Conservation (phyloP, 2,329 filamentous ascomycete species). For the Pseudopyrenochaeta lycopersici region DNA sequence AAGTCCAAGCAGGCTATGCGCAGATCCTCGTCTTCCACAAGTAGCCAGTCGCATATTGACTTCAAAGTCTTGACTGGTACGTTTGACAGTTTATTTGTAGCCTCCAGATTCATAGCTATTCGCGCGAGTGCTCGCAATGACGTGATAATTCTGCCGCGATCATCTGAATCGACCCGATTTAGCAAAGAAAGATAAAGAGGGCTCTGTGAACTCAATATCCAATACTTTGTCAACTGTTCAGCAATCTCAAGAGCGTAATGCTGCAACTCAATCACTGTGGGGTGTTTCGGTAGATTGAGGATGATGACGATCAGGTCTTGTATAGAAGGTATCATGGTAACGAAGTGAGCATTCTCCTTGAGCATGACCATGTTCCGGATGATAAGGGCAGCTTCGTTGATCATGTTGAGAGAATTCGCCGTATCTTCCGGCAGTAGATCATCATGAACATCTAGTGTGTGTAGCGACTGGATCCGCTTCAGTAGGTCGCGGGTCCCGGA, state of each 20-base stretch:
- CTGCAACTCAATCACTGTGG: slow-evolving; percentile 82
- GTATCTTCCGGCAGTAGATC: slow-evolving; percentile 76
- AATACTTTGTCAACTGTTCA: slow-evolving; percentile 86
- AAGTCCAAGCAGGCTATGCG: slow-evolving; percentile 91
- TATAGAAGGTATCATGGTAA: slow-evolving; percentile 77
- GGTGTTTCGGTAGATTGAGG: slow-evolving; percentile 76
- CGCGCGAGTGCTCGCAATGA: slow-evolving; percentile 82
- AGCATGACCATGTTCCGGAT: slow-evolving; percentile 96
- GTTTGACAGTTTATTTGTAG: slow-evolving; percentile 77
- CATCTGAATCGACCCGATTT: slow-evolving; percentile 62
- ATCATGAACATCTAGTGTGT: slow-evolving; percentile 67
- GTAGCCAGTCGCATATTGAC: slow-evolving; percentile 75
- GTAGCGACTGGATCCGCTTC: slow-evolving; percentile 73
- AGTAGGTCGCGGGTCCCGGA: slow-evolving; percentile 76
- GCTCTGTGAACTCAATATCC: slow-evolving; percentile 75
- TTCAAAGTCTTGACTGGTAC: slow-evolving; percentile 73
- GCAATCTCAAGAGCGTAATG: slow-evolving; percentile 92
- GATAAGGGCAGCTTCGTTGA: slow-evolving; percentile 87
- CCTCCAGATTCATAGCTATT: slow-evolving; percentile 86
- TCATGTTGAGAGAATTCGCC: slow-evolving; percentile 74
- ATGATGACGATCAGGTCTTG: slow-evolving; percentile 86
- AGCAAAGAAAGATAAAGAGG: slow-evolving; percentile 82
- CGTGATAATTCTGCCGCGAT: slow-evolving; percentile 83
- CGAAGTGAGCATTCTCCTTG: slow-evolving; percentile 84
- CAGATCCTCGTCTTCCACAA: slow-evolving; percentile 89